Percentiles rank a stretch among this genome's conserved stretches.
Evolutionary conservation across 169 alveolate species (phyloP).

Genomic region (Miamiensis avidus): DNA sequence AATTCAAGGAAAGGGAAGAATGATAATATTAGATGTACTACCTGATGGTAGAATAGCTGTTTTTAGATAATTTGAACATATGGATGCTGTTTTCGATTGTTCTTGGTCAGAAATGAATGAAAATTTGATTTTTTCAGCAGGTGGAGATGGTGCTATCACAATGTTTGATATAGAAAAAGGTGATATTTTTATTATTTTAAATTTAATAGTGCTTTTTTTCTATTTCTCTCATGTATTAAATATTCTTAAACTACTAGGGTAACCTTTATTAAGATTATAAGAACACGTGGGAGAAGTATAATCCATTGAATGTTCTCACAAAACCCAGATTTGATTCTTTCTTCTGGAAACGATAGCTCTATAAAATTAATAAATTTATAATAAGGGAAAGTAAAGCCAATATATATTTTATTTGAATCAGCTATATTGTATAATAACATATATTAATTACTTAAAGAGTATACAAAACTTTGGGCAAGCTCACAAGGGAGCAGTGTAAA

Average conservation of each 20-base stretch:
- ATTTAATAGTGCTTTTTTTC: background rate
- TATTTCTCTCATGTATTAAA: background rate
- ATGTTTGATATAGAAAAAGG: conserved; percentile 15
- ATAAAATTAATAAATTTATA: conserved; percentile 34
- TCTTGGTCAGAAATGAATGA: conserved; percentile 67
- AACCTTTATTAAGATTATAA: background rate
- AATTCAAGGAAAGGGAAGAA: conserved; percentile 12
- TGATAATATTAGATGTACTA: conserved; percentile 8
- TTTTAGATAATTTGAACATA: conserved; percentile 41
- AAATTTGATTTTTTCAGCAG: conserved; percentile 52
- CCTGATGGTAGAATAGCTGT: conserved; percentile 27
- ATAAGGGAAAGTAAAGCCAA: conserved; percentile 47
- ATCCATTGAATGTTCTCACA: conserved; percentile 55
- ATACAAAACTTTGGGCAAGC: background rate
- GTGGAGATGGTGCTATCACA: conserved; percentile 63
- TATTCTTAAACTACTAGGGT: background rate
- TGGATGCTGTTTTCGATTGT: conserved; percentile 67
- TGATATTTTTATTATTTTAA: no score
- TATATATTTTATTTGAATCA: conserved; percentile 27
- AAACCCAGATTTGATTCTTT: conserved; percentile 52
- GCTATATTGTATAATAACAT: background rate
- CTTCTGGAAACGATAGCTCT: conserved; percentile 57
- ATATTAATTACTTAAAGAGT: background rate
- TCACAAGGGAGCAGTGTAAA: conserved; percentile 59
- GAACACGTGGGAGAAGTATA: conserved; percentile 51